Evolutionary conservation across 1,284 basidiomycete species (phyloP), one percentile per base, ranked within the genome.

Genomic region (Termitomyces sp.): DNA sequence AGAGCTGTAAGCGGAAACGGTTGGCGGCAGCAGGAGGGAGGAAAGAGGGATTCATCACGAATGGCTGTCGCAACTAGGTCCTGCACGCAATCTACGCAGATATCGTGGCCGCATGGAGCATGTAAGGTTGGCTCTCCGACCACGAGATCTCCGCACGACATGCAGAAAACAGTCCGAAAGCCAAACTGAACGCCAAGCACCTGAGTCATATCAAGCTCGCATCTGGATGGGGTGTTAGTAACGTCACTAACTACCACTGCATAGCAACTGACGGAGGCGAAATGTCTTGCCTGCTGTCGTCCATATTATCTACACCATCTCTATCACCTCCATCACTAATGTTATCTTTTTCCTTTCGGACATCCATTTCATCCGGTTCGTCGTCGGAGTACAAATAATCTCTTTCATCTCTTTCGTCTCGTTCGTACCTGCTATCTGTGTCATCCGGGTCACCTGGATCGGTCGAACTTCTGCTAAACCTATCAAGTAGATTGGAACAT

Each of bases 11-110:
- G 38, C 5, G 57, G 31, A 26, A 58, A 19, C 2, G 52, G 57
- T 45, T 56, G 51, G 17, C 33, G 45, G 40, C 59, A 60, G 42
- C 57, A 60, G n/a, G 46, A 50, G 3, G 59, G 57, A 15, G 57
- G 57, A 15, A 50, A 58, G 1, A 55, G 44, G 6, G 54, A 43
- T 52, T 58, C 59, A 13, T 60, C 57, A 13, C 43, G 51, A 1
- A 42, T 60, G 24, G 56, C 39, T n/a, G 44, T 44, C 5, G 48
- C 12, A n/a, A 60, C 57, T 28, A 60, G 39, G 12, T 56, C 45
- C 40, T 53, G 49, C 10, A 60, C 47, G 46, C 59, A 60, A 50
- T 60, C 59, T 42, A 60, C 59, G 52, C 57, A 60, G 39, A 55
- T 52, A 39, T 56, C 40, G 34, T 60, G 59, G 30, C 57, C 59